Conservation (phyloP, 148 eudicot species). For the Rhododendron simsii region DNA sequence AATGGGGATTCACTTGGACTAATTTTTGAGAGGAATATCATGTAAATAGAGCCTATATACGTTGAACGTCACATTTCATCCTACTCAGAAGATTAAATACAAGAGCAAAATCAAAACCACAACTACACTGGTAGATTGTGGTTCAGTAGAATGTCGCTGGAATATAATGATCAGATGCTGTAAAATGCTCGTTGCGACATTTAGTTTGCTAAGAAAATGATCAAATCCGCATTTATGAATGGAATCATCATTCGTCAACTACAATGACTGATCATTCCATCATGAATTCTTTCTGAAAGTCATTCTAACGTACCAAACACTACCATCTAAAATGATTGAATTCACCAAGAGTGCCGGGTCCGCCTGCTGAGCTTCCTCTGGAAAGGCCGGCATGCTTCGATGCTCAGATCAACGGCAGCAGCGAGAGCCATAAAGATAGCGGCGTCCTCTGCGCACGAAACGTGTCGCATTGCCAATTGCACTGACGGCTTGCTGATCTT, state of each 20-base stretch:
- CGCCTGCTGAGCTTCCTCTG: constrained; percentile 33
- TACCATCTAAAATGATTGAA: not conserved
- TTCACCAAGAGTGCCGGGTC: constrained; percentile 48
- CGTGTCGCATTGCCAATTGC: constrained; percentile 56
- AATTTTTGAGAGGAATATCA: not conserved
- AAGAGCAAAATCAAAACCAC: not conserved
- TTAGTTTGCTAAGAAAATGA: not conserved
- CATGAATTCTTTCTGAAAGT: not conserved
- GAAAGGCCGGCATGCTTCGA: constrained; percentile 54
- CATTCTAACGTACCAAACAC: not conserved
- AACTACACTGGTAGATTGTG: not conserved
- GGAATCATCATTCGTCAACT: not conserved
- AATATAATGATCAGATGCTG: not conserved
- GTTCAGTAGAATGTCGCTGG: not conserved
- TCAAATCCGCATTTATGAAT: not conserved
- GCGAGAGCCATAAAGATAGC: constrained; percentile 65
- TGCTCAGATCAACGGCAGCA: constrained; percentile 55
- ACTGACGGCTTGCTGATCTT: constrained; percentile 49
- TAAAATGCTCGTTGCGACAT: not conserved
- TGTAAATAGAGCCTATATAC: not conserved
- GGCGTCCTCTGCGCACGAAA: constrained; percentile 54
- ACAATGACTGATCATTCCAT: not conserved
- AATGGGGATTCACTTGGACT: not conserved
- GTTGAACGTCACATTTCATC: not conserved
- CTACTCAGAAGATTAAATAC: not conserved